phyloP scores from a whole-genome alignment of 2,329 filamentous ascomycete genomes.

The Colletotrichum tanaceti region DNA sequence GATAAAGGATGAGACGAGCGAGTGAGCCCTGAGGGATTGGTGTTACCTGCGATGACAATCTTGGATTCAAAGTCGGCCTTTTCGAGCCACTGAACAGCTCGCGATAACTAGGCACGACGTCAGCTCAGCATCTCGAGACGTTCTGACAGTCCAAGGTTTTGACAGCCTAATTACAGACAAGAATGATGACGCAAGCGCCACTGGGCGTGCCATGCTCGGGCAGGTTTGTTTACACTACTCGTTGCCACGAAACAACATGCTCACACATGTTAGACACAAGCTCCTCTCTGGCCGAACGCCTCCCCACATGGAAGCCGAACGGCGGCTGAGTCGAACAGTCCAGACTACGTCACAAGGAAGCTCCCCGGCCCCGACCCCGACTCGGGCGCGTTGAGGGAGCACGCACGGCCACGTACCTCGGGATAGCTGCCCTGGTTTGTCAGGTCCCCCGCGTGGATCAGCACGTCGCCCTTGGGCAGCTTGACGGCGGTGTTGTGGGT shows the following conservation, averaged over 20 bases:
- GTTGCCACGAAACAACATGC: conserved; percentile 23
- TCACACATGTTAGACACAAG: background rate
- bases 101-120: conserved; percentile 59
- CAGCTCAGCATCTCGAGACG: background rate
- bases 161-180: too few species aligned
- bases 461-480: conserved; percentile 77
- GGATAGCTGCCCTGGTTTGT: conserved; percentile 76
- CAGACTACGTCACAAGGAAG: conserved; percentile 22
- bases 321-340: too few species aligned
- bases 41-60: conserved; percentile 74
- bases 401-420: conserved; percentile 56
- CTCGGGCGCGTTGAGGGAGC: background rate
- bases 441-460: conserved; percentile 81
- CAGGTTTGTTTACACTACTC: conserved; percentile 13
- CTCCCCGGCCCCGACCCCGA: background rate
- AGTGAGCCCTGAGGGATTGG: background rate
- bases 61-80: conserved; percentile 75
- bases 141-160: too few species aligned
- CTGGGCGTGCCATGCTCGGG: background rate
- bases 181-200: background rate
- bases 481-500: conserved; percentile 76
- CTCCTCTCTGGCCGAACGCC: conserved; percentile 19
- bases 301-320: conserved; percentile 22
- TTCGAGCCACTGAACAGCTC: conserved; percentile 74
- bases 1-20: background rate